These are phyloP conservation scores for Saitozyma podzolica DNA, from an alignment of 768 basidiomycete species.

Conservation along the genomic window DNA sequence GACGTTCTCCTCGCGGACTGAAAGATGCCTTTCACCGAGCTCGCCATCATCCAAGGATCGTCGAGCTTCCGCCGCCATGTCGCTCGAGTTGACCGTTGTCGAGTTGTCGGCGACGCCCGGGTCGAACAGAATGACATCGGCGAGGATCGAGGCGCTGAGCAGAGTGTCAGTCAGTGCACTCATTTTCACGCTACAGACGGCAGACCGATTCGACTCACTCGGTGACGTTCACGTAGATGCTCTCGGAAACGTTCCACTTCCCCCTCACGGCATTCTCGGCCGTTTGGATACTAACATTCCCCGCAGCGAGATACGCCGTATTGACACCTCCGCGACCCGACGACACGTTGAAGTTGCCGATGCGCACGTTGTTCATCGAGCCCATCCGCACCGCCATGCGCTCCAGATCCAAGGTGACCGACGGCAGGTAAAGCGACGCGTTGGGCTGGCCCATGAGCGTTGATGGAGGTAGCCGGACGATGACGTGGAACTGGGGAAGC, in stretches of 20 bases:
- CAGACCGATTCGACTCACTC: too few relatives aligned
- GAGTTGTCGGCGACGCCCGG: background rate
- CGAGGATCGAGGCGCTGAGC: slow-evolving; percentile 23
- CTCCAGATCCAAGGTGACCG: slow-evolving; percentile 29
- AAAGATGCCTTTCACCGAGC: too few relatives aligned
- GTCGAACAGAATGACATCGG: slow-evolving; percentile 27
- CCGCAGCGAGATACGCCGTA: slow-evolving; percentile 35
- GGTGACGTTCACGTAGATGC: slow-evolving; percentile 22
- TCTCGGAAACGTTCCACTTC: slow-evolving; percentile 40
- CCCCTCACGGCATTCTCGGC: slow-evolving; percentile 37
- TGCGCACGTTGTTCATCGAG: slow-evolving; percentile 28
- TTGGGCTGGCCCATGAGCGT: background rate
- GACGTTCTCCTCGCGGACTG: background rate
- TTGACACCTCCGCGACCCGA: slow-evolving; percentile 34
- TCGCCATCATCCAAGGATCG: too few relatives aligned
- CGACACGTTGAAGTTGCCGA: slow-evolving; percentile 26
- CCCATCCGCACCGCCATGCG: slow-evolving; percentile 44
- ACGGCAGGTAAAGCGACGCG: slow-evolving; percentile 14
- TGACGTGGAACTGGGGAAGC: slow-evolving; percentile 31
- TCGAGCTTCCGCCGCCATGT: too few relatives aligned
- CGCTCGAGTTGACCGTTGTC: too few relatives aligned
- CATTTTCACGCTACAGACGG: too few relatives aligned
- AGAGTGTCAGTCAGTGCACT: background rate
- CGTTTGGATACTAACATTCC: slow-evolving; percentile 29
- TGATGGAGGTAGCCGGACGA: slow-evolving; percentile 41